A percentile compares a stretch with the other conserved stretches of the same genome.
Evolutionary conservation across 352 stramenopile genomes (phyloP).

Genomic region (Phytophthora podocarpi): DNA sequence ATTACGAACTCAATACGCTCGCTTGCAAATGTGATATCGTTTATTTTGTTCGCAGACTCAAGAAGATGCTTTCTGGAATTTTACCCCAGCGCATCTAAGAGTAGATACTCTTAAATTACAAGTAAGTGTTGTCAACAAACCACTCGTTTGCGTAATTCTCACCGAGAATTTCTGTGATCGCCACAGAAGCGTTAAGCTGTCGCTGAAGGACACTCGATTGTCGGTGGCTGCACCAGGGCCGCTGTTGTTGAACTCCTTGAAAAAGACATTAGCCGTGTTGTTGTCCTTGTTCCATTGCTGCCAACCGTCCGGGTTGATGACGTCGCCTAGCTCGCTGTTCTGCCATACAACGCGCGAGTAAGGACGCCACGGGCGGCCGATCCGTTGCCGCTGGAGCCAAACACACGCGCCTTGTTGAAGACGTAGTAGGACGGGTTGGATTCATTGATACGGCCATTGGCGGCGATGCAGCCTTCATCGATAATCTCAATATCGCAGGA

Average conservation of each 20-base stretch:
- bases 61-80: neutral
- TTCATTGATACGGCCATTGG: constrained; percentile 7
- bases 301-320: constrained; percentile 16
- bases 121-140: neutral
- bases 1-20: too few species aligned
- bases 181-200: neutral
- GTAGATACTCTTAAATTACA: neutral
- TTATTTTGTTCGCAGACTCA: neutral
- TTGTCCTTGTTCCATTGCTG: constrained; percentile 9
- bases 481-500: constrained; percentile 14
- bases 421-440: constrained; percentile 10
- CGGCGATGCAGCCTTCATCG: constrained; percentile 10
- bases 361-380: neutral
- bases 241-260: constrained; percentile 20
- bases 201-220: constrained; percentile 13
- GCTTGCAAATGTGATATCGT: too few species aligned
- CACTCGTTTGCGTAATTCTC: neutral
- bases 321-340: constrained; percentile 4
- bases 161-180: constrained; percentile 15
- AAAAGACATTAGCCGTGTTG: constrained; percentile 6
- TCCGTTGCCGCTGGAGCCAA: neutral
- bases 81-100: too few species aligned
- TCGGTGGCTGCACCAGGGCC: constrained; percentile 7
- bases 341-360: constrained; percentile 15
- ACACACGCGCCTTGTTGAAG: constrained; percentile 17